Evolutionary conservation across 2,329 filamentous ascomycete genomes (phyloP), one percentile per base, ranked within the genome.

Genomic region (Colletotrichum cuscutae): DNA sequence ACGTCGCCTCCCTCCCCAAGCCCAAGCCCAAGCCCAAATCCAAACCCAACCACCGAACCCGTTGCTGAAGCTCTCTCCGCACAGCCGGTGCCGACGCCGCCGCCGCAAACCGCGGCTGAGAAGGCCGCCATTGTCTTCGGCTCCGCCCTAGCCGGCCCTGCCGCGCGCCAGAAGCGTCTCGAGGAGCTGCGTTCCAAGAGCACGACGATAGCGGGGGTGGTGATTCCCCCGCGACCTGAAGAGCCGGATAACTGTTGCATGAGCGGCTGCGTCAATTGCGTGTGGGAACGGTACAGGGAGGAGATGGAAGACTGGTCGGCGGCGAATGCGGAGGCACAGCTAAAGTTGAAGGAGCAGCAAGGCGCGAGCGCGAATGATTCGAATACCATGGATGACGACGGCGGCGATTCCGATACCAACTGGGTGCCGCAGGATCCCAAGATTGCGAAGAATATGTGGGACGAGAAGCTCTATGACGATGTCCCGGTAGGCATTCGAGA

Each of bases 241-340:
- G 96, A 99, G 83, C 97, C 97, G 4, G 97, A 98, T 79, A 98
- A 99, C 80, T 99, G 97, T 88, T 99, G 97, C 84, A 99, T 99
- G 97, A 97, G 94, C 79, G 97, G 97, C 3, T 99, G 97, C 81
- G 96, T 98, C 61, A 95, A 98, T 81, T 99, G 97, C 82, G 97
- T 98, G 3, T 98, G 95, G 95, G 95, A 98, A 78, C 87, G 91
- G 65, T 98, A 92, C 82, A 89, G 95, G 9, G 96, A 99, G 76
- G 97, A 98, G 65, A 88, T 98, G 83, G 95, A 98, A 81, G 93
- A 94, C 71, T 98, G 95, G 94, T 93, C 92, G 4, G 84, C 86
- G 15, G 89, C 91, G 71, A 89, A 88, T 46, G 84, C 86, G 4
- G 88, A 92, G 78, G 95, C 94, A 1, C 89, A 91, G 77, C 80